Conservation (phyloP, 2,329 filamentous ascomycete species). For the Pestalotiopsis sp. region DNA sequence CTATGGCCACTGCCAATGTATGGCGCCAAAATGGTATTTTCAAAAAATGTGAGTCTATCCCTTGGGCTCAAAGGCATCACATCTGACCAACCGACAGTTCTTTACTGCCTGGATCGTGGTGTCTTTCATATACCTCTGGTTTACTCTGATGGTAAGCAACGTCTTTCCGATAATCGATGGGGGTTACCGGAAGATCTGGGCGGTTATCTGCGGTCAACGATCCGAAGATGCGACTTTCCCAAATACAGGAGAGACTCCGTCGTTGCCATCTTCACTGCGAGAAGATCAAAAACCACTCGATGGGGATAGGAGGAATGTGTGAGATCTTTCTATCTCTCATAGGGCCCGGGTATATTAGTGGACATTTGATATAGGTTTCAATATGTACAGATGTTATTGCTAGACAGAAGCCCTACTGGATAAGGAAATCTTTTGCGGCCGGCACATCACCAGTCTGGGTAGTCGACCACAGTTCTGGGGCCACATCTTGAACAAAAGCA, state of each 20-base stretch:
- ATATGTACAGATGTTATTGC: no score
- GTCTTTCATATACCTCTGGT: not conserved
- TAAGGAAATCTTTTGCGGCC: no score
- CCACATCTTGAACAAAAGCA: not conserved
- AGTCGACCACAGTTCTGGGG: not conserved
- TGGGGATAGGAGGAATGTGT: no score
- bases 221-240: not conserved
- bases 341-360: no score
- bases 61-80: not conserved
- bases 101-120: not conserved
- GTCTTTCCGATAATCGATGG: not conserved
- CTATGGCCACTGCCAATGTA: conserved; percentile 19
- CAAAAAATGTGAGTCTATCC: conserved; percentile 1
- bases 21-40: conserved; percentile 16
- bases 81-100: not conserved
- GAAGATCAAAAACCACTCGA: no score
- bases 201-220: not conserved
- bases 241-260: not conserved
- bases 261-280: no score
- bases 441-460: no score
- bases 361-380: no score
- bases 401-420: no score
- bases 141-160: not conserved
- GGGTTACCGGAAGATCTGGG: not conserved
- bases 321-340: no score